Conservation (phyloP, 1,139 yeast genomes). For the Arxiozyma telluris region DNA sequence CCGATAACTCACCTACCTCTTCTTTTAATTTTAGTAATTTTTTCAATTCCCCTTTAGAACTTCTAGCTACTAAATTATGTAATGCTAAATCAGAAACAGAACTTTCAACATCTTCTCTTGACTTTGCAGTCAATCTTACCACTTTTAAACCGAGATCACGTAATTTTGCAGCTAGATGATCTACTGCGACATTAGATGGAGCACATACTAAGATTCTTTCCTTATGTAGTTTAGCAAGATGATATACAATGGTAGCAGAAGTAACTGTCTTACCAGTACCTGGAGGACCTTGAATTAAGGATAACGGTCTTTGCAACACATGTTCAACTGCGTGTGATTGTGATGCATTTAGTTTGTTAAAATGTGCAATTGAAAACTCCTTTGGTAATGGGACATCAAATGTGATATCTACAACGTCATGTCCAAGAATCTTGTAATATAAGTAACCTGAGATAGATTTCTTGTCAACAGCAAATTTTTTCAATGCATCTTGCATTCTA, state of each 20-base stretch:
- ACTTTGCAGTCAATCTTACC: constrained; percentile 65
- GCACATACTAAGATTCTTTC: constrained; percentile 77
- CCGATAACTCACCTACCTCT: constrained; percentile 63
- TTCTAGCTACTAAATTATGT: constrained; percentile 39
- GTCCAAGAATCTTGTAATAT: constrained; percentile 76
- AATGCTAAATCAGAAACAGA: constrained; percentile 47
- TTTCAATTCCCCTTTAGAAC: constrained; percentile 48
- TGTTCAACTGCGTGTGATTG: constrained; percentile 70
- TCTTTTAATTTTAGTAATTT: constrained; percentile 50
- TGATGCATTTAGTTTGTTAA: constrained; percentile 64
- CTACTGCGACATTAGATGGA: constrained; percentile 92
- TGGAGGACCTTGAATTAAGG: constrained; percentile 96
- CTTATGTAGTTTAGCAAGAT: constrained; percentile 50
- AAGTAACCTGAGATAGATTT: constrained; percentile 68
- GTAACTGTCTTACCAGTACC: constrained; percentile 90
- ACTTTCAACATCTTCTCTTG: constrained; percentile 73
- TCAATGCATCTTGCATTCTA: constrained; percentile 76
- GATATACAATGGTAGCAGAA: constrained; percentile 81
- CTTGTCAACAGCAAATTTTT: constrained; percentile 59
- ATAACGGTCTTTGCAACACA: constrained; percentile 66
- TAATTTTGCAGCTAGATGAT: constrained; percentile 73
- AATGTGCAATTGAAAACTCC: constrained; percentile 54
- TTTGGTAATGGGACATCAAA: constrained; percentile 55
- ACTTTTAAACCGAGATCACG: constrained; percentile 62
- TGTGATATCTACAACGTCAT: constrained; percentile 57